Evolutionary conservation across 2,329 filamentous ascomycete species (phyloP).

Genomic region (Mycocentrospora acerina): DNA sequence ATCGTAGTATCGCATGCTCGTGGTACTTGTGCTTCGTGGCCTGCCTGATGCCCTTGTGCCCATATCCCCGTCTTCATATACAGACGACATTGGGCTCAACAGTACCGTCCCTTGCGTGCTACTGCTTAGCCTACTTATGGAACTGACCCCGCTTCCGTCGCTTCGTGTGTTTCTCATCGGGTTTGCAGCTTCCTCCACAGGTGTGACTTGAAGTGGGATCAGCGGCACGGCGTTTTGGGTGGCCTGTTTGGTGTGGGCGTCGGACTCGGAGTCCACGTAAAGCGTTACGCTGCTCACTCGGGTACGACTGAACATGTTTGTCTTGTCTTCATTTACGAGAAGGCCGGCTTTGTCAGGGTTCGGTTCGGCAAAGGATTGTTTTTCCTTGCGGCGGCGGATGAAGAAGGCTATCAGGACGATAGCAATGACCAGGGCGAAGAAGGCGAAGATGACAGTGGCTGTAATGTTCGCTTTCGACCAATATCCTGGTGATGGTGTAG

Average conservation of each 20-base stretch:
- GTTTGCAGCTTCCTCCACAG: conserved; percentile 17
- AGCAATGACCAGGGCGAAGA: conserved; percentile 24
- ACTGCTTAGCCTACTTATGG: conserved; percentile 15
- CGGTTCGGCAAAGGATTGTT: conserved; percentile 23
- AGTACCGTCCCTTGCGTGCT: conserved; percentile 23
- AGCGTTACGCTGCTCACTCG: conserved; percentile 31
- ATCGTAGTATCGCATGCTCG: conserved; percentile 35
- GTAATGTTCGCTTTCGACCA: conserved; percentile 31
- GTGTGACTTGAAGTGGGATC: conserved; percentile 31
- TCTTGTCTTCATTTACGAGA: conserved; percentile 32
- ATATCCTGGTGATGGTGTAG: conserved; percentile 16
- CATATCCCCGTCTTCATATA: conserved; percentile 14
- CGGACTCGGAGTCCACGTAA: conserved; percentile 28
- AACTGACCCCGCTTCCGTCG: conserved; percentile 24
- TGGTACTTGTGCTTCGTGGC: conserved; percentile 30
- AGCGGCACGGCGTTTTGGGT: conserved; percentile 27
- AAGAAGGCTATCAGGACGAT: conserved; percentile 21
- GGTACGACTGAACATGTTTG: conserved; percentile 36
- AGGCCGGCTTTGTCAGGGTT: conserved; percentile 27
- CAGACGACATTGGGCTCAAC: conserved; percentile 23
- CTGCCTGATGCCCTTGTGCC: conserved; percentile 17
- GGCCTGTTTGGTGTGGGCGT: conserved; percentile 17
- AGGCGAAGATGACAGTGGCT: conserved; percentile 24
- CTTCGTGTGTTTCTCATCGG: conserved; percentile 15
- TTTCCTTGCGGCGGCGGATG: conserved; percentile 22